Evolutionary conservation across 2,329 filamentous ascomycete genomes (phyloP).

Genomic region (Zymoseptoria tritici): DNA sequence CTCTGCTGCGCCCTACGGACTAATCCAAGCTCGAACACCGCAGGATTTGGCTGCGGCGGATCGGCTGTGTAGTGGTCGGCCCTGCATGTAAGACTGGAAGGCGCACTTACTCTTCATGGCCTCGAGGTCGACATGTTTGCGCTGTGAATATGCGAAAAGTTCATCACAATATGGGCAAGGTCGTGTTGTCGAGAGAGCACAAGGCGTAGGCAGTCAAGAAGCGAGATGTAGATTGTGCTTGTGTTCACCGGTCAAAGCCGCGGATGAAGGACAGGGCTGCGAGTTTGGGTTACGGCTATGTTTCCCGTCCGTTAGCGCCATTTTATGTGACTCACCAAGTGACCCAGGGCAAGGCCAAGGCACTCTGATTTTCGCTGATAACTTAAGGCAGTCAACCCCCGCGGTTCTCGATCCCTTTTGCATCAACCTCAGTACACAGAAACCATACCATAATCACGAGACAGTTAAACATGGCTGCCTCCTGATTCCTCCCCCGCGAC

Average conservation of each 20-base stretch:
- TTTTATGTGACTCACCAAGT: too few relatives aligned
- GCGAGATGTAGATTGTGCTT: too few relatives aligned
- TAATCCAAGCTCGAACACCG: not conserved
- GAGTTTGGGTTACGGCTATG: too few relatives aligned
- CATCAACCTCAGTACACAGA: too few relatives aligned
- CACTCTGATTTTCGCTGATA: too few relatives aligned
- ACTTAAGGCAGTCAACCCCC: too few relatives aligned
- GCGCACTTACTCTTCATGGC: not conserved
- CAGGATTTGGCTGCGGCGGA: not conserved
- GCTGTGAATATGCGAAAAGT: not conserved
- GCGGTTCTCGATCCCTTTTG: too few relatives aligned
- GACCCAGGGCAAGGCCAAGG: too few relatives aligned
- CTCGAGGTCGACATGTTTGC: not conserved
- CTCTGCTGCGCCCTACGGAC: not conserved
- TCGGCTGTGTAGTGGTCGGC: not conserved
- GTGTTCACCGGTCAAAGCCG: too few relatives aligned
- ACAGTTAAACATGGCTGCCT: constrained; percentile 29
- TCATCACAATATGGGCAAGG: not conserved
- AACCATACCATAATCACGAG: constrained; percentile 12
- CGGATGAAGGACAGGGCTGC: too few relatives aligned
- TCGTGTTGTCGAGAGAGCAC: not conserved
- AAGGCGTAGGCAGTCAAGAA: not conserved
- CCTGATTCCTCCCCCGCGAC: constrained; percentile 17
- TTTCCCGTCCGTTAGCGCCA: too few relatives aligned
- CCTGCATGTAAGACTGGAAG: not conserved